phyloP scores from a whole-genome alignment of 805 yeast genomes.

The Lipomyces spencermartinsiae region DNA sequence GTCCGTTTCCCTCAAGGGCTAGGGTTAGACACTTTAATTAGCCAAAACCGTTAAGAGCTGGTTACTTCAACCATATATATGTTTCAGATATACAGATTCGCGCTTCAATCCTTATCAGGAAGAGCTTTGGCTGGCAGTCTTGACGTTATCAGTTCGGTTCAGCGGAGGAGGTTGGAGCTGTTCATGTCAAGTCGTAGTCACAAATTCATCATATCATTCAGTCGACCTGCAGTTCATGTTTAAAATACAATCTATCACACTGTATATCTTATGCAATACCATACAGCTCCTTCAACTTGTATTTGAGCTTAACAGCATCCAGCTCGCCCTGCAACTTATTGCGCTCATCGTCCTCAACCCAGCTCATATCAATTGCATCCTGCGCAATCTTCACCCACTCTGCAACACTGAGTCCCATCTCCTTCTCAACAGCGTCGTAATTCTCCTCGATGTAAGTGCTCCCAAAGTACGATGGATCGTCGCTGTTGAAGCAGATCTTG shows the following conservation, averaged over 20 bases:
- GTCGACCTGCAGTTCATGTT: no score
- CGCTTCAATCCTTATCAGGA: no score
- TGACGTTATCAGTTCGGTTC: not conserved
- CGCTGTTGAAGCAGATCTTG: conserved; percentile 77
- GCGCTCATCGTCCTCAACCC: conserved; percentile 65
- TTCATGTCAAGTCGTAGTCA: no score
- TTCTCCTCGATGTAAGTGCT: conserved; percentile 78
- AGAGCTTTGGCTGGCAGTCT: no score
- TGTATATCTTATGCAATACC: conserved; percentile 25
- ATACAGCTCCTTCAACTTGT: conserved; percentile 35
- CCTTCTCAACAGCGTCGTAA: conserved; percentile 67
- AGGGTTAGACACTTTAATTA: no score
- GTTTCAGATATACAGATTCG: no score
- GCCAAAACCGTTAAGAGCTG: no score
- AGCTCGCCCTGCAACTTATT: conserved; percentile 50
- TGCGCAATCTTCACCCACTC: conserved; percentile 70
- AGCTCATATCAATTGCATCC: conserved; percentile 73
- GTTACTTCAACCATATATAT: no score
- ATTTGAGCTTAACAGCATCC: conserved; percentile 33
- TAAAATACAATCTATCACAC: not conserved
- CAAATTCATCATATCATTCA: no score
- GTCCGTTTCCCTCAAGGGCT: not conserved
- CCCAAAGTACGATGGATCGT: conserved; percentile 84
- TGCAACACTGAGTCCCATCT: conserved; percentile 64
- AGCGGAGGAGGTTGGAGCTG: no score